These are phyloP conservation scores for Ogataea corticis DNA, from an alignment of 805 yeast genomes.

Conservation along the genomic window DNA sequence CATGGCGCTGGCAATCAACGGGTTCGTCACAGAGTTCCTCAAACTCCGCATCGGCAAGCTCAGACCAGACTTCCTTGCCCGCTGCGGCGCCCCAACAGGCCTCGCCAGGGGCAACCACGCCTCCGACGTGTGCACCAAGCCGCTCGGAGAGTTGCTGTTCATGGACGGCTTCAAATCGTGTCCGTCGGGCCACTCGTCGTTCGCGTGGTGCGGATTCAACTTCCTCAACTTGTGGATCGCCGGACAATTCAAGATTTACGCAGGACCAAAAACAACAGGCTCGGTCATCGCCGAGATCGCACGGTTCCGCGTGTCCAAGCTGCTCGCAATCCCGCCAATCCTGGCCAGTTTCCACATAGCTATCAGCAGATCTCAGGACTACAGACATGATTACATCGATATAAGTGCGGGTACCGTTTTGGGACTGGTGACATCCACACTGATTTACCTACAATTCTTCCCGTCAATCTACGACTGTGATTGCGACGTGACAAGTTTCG, in stretches of 20 bases:
- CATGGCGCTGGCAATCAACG: constrained; percentile 43
- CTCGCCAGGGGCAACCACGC: constrained; percentile 36
- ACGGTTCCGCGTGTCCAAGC: constrained; percentile 7
- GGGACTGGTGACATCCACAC: constrained; percentile 55
- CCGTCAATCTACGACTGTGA: constrained; percentile 13
- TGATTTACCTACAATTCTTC: constrained; percentile 30
- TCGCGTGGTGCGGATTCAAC: constrained; percentile 66
- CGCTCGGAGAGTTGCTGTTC: constrained; percentile 34
- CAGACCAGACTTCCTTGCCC: constrained; percentile 84
- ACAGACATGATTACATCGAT: constrained; percentile 87
- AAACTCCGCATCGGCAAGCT: constrained; percentile 83
- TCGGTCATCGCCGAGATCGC: neutral
- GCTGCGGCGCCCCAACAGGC: constrained; percentile 56
- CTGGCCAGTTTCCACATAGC: constrained; percentile 74
- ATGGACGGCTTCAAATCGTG: constrained; percentile 75
- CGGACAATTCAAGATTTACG: constrained; percentile 52
- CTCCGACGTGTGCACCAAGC: constrained; percentile 34
- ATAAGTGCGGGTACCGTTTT: constrained; percentile 67
- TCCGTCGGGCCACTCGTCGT: constrained; percentile 77
- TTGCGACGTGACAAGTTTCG: constrained; percentile 4
- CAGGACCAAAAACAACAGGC: constrained; percentile 1
- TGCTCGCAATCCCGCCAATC: constrained; percentile 41
- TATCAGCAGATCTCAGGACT: constrained; percentile 80
- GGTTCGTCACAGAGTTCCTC: constrained; percentile 65
- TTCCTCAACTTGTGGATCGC: constrained; percentile 61